Percentiles rank a stretch among this genome's conserved stretches.
These are phyloP conservation scores for Globisporangium takayamanum DNA, from an alignment of 352 stramenopile genomes.

Conservation along the genomic window DNA sequence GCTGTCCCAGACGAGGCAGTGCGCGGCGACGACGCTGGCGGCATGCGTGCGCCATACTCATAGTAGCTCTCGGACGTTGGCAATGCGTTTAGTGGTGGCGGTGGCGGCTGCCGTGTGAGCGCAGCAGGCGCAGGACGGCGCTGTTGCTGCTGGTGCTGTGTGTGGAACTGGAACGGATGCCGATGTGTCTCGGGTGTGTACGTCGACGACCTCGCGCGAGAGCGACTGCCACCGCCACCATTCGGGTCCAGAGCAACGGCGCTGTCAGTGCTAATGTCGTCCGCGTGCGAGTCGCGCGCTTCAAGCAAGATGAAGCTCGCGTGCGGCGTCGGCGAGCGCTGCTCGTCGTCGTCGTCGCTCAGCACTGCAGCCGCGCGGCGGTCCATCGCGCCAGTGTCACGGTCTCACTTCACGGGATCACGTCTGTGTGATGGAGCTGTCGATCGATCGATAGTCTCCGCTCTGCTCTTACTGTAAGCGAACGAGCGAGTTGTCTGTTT, in stretches of 20 bases:
- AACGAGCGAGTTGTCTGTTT: neutral
- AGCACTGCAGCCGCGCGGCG: neutral
- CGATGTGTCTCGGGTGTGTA: slow-evolving; percentile 1
- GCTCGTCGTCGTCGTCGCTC: slow-evolving; percentile 8
- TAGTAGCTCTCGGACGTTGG: slow-evolving; percentile 5
- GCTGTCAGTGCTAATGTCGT: slow-evolving; percentile 1
- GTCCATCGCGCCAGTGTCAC: neutral
- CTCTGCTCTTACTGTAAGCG: neutral
- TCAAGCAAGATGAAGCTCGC: slow-evolving; percentile 66
- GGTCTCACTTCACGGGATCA: neutral
- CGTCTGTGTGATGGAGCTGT: neutral
- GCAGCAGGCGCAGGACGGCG: slow-evolving; percentile 14
- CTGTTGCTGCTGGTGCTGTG: slow-evolving; percentile 18
- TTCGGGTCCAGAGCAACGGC: neutral
- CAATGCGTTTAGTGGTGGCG: slow-evolving; percentile 7
- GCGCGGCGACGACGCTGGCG: neutral
- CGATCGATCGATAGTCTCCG: neutral
- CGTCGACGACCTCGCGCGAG: neutral
- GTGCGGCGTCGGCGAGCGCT: slow-evolving; percentile 27
- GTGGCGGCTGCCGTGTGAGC: slow-evolving; percentile 6
- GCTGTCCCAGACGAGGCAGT: neutral
- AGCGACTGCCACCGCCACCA: neutral
- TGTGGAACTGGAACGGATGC: slow-evolving; percentile 9
- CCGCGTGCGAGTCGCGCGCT: slow-evolving; percentile 22
- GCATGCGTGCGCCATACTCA: neutral